These are phyloP conservation scores for Solanum chaucha DNA, from an alignment of 257 asterid genomes.

Conservation along the genomic window DNA sequence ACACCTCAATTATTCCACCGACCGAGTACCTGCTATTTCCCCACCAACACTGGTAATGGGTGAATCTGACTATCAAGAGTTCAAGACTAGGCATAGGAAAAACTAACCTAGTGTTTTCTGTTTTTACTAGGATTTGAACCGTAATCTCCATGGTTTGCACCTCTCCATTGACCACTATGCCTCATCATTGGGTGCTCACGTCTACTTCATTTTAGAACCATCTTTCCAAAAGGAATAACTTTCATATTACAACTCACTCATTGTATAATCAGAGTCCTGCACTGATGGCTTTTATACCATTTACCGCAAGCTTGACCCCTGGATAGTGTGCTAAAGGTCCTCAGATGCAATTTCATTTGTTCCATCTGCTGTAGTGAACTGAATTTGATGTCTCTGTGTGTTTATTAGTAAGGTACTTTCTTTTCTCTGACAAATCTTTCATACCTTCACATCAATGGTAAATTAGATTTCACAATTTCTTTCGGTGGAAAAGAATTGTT, in stretches of 20 bases:
- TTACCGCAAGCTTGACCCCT: background rate
- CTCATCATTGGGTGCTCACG: background rate
- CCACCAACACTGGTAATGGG: background rate
- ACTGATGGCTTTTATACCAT: background rate
- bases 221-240: background rate
- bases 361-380: background rate
- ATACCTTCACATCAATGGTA: background rate
- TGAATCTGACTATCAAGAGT: background rate
- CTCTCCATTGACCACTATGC: background rate
- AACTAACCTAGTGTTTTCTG: background rate
- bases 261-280: background rate
- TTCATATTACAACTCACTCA: background rate
- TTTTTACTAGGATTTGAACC: background rate
- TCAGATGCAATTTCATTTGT: background rate
- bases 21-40: background rate
- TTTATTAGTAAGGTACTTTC: background rate
- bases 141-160: background rate
- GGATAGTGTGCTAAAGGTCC: background rate
- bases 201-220: background rate
- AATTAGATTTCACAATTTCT: background rate
- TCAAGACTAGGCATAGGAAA: background rate
- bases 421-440: background rate
- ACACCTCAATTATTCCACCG: background rate
- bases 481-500: background rate
- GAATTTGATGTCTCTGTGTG: background rate